Evolutionary conservation across 2,329 filamentous ascomycete genomes (phyloP), one percentile per base, ranked within the genome.

Genomic region (Xylariaceae sp.): DNA sequence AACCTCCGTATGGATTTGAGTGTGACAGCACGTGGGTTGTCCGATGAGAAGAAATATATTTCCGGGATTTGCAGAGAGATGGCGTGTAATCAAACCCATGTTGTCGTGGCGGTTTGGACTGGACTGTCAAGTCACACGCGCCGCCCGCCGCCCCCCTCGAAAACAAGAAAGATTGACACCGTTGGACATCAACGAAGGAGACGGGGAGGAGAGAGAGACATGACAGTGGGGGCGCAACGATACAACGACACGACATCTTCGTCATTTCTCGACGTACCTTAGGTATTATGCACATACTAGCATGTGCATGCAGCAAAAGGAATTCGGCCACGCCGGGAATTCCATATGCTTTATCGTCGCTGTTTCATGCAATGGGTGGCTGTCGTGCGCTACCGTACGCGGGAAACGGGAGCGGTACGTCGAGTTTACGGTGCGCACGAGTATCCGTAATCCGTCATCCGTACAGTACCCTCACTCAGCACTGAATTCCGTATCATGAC

Each of bases 31-130:
- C 61, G 61, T 63, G 61, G 61, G 44, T 57, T 61, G 47, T 47
- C 58, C 56, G 54, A 62, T 58, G 3, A 17, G 13, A 45, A 6
- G 42, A 5, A 45, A 13, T 42, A 42, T 42, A 48, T 48, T 49
- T 49, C 47, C 47, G 6, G 17, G 17, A 50, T 50, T 49, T 54
- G 35, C 23, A 30, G 23, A 30, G 23, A 30, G 57, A 53, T 51
- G 42, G 49, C 37, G 18, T 53, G 53, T 53, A 61, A 68, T 68
- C 62, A 68, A 67, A 70, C 63, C 65, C 62, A 65, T 62, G 64
- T 58, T 62, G 62, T 58, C 62, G 53, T 63, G 62, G 63, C 62
- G 59, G 61, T 61, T 42, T 30, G 23, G 23, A 30, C 37, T 59
- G 58, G 63, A 62, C 59, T 60, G 62, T 62, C 56, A 64, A 61